Percentiles rank a stretch among this genome's conserved stretches.
These are phyloP conservation scores for Chlamydomonas applanata DNA, from an alignment of 139 green algal species.

Conservation along the genomic window DNA sequence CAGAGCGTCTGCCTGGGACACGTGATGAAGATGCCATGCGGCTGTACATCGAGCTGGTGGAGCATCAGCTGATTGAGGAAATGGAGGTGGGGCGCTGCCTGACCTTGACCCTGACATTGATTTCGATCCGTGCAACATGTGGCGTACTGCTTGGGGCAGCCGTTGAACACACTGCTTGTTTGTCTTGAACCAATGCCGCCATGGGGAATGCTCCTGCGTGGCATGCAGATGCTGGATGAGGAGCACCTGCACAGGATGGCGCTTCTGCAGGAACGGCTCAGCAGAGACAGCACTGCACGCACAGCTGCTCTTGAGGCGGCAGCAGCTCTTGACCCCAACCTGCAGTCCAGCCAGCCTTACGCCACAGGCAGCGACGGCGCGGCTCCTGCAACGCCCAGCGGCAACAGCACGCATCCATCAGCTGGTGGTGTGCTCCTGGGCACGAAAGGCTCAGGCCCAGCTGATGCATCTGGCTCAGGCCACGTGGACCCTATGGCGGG, in stretches of 20 bases:
- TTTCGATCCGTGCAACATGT: too few relatives aligned
- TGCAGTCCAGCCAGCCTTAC: neutral
- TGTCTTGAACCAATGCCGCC: too few relatives aligned
- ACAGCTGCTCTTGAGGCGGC: neutral
- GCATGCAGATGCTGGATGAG: neutral
- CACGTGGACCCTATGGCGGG: neutral
- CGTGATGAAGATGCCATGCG: constrained; percentile 34
- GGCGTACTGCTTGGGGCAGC: too few relatives aligned
- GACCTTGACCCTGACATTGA: too few relatives aligned
- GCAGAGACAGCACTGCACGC: neutral
- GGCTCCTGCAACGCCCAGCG: neutral
- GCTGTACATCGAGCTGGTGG: constrained; percentile 25
- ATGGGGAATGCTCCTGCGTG: neutral
- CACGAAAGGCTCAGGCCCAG: neutral
- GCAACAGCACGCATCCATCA: neutral
- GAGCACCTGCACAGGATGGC: neutral
- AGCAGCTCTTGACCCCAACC: neutral
- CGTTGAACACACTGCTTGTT: too few relatives aligned
- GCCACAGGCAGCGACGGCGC: neutral
- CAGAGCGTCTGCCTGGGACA: constrained; percentile 28
- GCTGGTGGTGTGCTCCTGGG: neutral
- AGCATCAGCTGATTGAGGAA: constrained; percentile 15
- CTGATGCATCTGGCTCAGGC: neutral
- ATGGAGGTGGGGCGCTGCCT: constrained; percentile 17
- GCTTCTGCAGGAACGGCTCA: neutral